phyloP scores from a whole-genome alignment of 2,329 filamentous ascomycete genomes.

The Ophiostoma perfectum region DNA sequence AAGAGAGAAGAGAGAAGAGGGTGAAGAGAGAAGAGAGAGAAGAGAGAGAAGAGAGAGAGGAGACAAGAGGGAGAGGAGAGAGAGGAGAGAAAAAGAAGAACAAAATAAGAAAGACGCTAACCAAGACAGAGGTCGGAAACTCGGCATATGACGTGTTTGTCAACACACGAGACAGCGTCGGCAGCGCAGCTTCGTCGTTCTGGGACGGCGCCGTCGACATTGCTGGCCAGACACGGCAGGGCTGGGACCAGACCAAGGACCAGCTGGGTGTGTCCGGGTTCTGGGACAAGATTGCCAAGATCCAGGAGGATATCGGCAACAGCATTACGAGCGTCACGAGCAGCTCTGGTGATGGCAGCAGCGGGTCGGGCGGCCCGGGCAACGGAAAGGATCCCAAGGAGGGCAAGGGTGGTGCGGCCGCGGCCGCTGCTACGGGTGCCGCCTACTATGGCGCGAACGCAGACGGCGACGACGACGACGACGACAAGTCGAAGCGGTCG shows the following conservation, averaged over 20 bases:
- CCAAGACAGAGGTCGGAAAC: constrained; percentile 60
- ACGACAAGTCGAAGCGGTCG: constrained; percentile 28
- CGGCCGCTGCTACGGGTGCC: constrained; percentile 58
- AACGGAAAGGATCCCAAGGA: constrained; percentile 52
- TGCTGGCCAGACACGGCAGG: constrained; percentile 70
- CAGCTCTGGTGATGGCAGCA: constrained; percentile 41
- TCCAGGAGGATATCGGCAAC: constrained; percentile 55
- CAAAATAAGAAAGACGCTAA: not conserved
- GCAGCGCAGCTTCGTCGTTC: constrained; percentile 61
- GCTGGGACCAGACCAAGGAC: constrained; percentile 80
- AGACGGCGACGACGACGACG: constrained; percentile 36
- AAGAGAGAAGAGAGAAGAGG: too few relatives aligned
- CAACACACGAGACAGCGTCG: constrained; percentile 65
- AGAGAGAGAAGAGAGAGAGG: too few relatives aligned
- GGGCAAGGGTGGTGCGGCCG: constrained; percentile 54
- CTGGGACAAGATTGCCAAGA: constrained; percentile 66
- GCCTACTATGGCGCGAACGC: constrained; percentile 71
- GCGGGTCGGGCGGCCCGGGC: constrained; percentile 30
- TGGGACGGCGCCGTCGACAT: constrained; percentile 69
- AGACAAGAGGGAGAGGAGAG: too few relatives aligned
- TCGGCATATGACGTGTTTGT: constrained; percentile 72
- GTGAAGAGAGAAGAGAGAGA: too few relatives aligned
- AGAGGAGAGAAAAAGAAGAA: not conserved
- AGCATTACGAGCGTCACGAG: constrained; percentile 37
- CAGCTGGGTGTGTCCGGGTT: constrained; percentile 66